Evolutionary conservation across 2,329 filamentous ascomycete genomes (phyloP).

Genomic region (Fusarium agapanthi): DNA sequence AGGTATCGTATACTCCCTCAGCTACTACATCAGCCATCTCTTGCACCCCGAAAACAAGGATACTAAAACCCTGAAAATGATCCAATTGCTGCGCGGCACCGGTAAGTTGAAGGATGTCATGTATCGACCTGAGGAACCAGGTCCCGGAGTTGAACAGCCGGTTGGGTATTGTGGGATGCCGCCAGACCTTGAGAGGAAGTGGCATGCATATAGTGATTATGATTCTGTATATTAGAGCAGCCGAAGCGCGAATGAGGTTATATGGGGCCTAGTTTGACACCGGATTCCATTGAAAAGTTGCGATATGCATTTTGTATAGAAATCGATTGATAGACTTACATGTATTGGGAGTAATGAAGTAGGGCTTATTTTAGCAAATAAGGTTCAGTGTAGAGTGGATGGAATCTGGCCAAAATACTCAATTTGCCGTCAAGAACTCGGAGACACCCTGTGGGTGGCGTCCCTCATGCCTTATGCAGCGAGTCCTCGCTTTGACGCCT

Average conservation of each 20-base stretch:
- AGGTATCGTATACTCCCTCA: neutral
- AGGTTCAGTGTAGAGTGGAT: neutral
- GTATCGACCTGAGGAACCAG: neutral
- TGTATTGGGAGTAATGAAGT: too few relatives aligned
- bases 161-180: neutral
- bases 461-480: neutral
- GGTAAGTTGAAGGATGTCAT: neutral
- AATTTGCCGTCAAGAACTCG: neutral
- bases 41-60: neutral
- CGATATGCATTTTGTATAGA: neutral
- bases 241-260: neutral
- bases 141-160: neutral
- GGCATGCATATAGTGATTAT: neutral
- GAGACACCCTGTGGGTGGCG: too few relatives aligned
- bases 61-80: neutral
- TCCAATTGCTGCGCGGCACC: neutral
- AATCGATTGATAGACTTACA: neutral
- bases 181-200: neutral
- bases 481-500: neutral
- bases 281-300: neutral
- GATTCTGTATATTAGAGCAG: neutral
- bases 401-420: neutral
- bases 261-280: too few relatives aligned
- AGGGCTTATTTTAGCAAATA: neutral
- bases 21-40: neutral